phyloP scores from a whole-genome alignment of 257 asterid species.

The Salvia hispanica region DNA sequence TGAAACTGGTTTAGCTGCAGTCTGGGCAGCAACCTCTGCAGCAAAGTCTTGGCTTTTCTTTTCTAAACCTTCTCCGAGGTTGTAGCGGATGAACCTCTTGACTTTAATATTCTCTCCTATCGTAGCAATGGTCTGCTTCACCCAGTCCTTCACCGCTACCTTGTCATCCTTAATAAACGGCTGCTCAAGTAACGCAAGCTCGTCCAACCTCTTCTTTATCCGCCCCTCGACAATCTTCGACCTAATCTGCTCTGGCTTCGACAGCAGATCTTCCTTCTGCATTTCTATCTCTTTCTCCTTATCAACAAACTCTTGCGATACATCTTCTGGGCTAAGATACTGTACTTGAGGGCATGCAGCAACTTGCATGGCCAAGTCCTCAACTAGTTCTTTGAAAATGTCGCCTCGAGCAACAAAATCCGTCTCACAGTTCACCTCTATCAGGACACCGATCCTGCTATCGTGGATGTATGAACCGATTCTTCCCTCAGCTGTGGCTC shows the following conservation, averaged over 20 bases:
- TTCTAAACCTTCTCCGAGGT: conserved; percentile 95
- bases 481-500: conserved; percentile 96
- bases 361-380: conserved; percentile 97
- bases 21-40: conserved; percentile 98
- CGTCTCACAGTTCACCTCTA: conserved; percentile 94
- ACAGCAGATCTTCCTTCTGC: conserved; percentile 89
- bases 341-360: conserved; percentile 98
- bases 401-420: conserved; percentile 98
- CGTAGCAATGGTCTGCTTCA: conserved; percentile 87
- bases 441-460: conserved; percentile 86
- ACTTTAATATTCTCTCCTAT: conserved; percentile 95
- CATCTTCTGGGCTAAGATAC: conserved; percentile 72
- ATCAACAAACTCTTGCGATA: conserved; percentile 65
- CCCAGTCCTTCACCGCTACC: conserved; percentile 82
- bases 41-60: conserved; percentile 96
- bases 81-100: conserved; percentile 75
- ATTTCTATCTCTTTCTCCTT: conserved; percentile 85
- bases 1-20: conserved; percentile 63
- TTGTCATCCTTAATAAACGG: conserved; percentile 94
- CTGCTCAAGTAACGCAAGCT: conserved; percentile 82
- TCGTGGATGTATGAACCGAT: conserved; percentile 93
- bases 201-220: conserved; percentile 81
- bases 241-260: conserved; percentile 92
- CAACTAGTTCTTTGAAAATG: conserved; percentile 83
- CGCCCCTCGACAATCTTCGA: conserved; percentile 93